phyloP scores from a whole-genome alignment of 2,329 filamentous ascomycete species.

The Xenoacremonium recifei region DNA sequence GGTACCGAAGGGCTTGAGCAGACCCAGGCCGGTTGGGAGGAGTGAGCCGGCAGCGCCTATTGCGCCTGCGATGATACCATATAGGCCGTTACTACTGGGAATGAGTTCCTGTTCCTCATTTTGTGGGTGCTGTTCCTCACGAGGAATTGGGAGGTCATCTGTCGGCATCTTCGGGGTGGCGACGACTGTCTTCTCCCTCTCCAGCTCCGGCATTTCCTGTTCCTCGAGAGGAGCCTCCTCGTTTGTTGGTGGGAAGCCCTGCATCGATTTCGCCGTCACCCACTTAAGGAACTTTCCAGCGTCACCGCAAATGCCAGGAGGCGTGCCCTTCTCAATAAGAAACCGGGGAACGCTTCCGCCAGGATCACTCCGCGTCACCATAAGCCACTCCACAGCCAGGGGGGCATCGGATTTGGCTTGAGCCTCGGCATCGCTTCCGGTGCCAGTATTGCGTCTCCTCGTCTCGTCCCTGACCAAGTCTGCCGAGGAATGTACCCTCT shows the following conservation, averaged over 20 bases:
- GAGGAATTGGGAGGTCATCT: conserved; percentile 17
- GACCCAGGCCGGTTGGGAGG: conserved; percentile 36
- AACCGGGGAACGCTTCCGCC: conserved; percentile 86
- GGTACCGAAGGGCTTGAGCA: conserved; percentile 29
- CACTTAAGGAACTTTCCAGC: conserved; percentile 81
- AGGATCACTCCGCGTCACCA: conserved; percentile 87
- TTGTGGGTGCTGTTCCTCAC: conserved; percentile 13
- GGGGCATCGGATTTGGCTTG: conserved; percentile 28
- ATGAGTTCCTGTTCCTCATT: conserved; percentile 27
- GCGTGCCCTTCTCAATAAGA: conserved; percentile 88
- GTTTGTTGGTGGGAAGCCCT: conserved; percentile 29
- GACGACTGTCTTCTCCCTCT: conserved; percentile 3
- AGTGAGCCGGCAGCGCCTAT: conserved; percentile 50
- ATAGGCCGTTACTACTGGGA: conserved; percentile 47
- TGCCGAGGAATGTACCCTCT: conserved; percentile 31
- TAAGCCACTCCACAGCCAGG: conserved; percentile 78
- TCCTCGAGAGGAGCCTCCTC: conserved; percentile 6
- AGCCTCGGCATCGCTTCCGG: conserved; percentile 13
- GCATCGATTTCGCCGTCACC: conserved; percentile 46
- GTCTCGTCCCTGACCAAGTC: conserved; percentile 30
- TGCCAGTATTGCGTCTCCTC: conserved; percentile 14
- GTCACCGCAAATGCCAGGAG: conserved; percentile 74
- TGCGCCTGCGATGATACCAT: conserved; percentile 54
- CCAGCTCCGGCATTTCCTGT: conserved; percentile 3
- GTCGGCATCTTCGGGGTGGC: not conserved